Conservation (phyloP, 306 rosid genomes). For the Cyclanthera cordifolia region DNA sequence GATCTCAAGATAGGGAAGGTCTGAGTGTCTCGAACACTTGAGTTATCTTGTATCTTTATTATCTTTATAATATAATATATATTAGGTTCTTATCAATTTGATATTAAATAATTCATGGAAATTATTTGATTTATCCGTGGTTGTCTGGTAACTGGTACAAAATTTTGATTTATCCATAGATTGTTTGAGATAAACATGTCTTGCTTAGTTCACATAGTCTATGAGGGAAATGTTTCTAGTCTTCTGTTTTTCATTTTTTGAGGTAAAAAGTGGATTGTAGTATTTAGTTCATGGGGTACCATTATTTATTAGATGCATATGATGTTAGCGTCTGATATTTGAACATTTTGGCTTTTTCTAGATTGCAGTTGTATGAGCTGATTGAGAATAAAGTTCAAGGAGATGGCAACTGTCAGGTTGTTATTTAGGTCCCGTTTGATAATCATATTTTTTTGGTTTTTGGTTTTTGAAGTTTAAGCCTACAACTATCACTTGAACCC, state of each 20-base stretch:
- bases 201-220: not conserved
- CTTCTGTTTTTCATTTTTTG: not conserved
- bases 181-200: not conserved
- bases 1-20: no score
- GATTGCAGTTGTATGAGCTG: constrained; percentile 78
- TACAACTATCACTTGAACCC: no score
- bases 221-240: not conserved
- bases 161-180: not conserved
- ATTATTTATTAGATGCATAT: not conserved
- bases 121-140: not conserved
- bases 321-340: constrained; percentile 20
- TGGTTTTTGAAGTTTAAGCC: no score
- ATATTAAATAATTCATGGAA: not conserved
- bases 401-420: constrained; percentile 98
- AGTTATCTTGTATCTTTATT: no score
- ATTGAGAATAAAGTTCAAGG: constrained; percentile 74
- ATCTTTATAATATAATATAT: no score
- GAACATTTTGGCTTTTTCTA: constrained; percentile 21
- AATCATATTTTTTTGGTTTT: no score
- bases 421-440: no score
- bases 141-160: not conserved
- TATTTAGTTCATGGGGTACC: not conserved
- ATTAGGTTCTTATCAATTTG: no score
- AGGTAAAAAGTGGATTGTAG: not conserved
- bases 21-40: no score